Evolutionary conservation across 108 stramenopile genomes (phyloP).

Genomic region (Bacterosira constricta): DNA sequence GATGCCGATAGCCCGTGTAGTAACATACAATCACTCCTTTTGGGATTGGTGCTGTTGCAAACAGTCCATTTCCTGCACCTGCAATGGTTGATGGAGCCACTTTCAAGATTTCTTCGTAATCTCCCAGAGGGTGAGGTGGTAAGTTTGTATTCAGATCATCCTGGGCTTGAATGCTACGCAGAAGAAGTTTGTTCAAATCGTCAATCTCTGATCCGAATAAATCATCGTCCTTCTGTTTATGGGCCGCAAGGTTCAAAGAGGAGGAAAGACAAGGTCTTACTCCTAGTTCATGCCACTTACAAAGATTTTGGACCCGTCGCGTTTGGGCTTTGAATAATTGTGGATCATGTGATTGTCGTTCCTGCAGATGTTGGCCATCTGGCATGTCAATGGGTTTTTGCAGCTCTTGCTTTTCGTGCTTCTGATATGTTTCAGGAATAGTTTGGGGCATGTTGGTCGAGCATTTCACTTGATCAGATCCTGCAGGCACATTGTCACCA

Average conservation of each 20-base stretch:
- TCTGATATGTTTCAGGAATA: not conserved
- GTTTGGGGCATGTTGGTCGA: too few relatives aligned
- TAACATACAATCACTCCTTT: conserved; percentile 31
- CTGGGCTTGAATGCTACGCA: conserved; percentile 38
- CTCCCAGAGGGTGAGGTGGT: conserved; percentile 31
- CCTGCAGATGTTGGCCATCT: conserved; percentile 18
- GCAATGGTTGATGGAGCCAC: conserved; percentile 37
- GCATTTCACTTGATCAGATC: not conserved
- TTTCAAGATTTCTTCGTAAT: conserved; percentile 22
- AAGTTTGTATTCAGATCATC: conserved; percentile 44
- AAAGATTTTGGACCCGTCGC: conserved; percentile 27
- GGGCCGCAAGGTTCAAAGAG: conserved; percentile 25
- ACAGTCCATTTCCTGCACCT: conserved; percentile 41
- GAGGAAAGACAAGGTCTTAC: conserved; percentile 34
- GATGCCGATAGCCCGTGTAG: conserved; percentile 43
- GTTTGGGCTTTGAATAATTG: conserved; percentile 26
- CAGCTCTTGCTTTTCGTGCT: not conserved
- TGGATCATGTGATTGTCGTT: conserved; percentile 16
- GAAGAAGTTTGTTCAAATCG: conserved; percentile 24
- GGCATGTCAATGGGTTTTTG: conserved; percentile 7
- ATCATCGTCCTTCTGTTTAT: conserved; percentile 30
- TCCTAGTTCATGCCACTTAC: conserved; percentile 43
- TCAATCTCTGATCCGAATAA: conserved; percentile 21
- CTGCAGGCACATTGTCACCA: conserved; percentile 1
- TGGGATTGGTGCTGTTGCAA: conserved; percentile 16